Evolutionary conservation across 257 asterid species (phyloP), one percentile per base, ranked within the genome.

Genomic region (Nicotiana attenuata): DNA sequence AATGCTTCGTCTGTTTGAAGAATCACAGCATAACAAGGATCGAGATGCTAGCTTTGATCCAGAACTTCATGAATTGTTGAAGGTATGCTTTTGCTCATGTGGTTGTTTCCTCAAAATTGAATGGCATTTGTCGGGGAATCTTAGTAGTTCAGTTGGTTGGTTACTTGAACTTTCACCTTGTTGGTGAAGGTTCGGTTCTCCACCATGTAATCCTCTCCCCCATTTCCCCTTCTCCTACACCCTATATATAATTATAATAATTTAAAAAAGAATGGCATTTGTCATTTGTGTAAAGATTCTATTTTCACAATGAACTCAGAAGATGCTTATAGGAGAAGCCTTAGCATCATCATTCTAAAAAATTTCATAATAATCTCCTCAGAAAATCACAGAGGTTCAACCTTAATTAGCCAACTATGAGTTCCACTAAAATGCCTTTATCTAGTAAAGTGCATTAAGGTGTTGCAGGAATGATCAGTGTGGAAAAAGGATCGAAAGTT

Each of bases 1-100:
- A 76, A 85, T 96, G 83, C 91, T 93, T 85, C 89, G 90, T 85
- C 82, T 93, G 81, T 83, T 88, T 35, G 92, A 89, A 83, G 87
- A 60, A 86, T 82, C 85, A 60, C 76, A 53, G 65, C 56, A 52
- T 55, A 64, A n/a, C 73, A 77, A 86, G 19, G 88, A 78, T 80
- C 80, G 77, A 79, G 87, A 85, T 81, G 89, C 82, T 82, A 89
- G 83, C 55, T 83, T 82, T 14, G 79, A 83, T 56, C 85, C 84
- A 66, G 90, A 91, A 84, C 89, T 90, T 88, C 89, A 85, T 83
- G 85, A 60, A 80, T 47, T 89, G 6, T 92, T 93, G 93, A 89
- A 94, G 97, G 98, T 94, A 83, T 67, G 80, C 19, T 57, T 81
- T 69, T 79, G 38, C 38, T 28, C 60, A 50, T 67, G 75, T 28